Evolutionary conservation across 805 yeast species (phyloP), one percentile per base, ranked within the genome.

Genomic region (Candida piceae): DNA sequence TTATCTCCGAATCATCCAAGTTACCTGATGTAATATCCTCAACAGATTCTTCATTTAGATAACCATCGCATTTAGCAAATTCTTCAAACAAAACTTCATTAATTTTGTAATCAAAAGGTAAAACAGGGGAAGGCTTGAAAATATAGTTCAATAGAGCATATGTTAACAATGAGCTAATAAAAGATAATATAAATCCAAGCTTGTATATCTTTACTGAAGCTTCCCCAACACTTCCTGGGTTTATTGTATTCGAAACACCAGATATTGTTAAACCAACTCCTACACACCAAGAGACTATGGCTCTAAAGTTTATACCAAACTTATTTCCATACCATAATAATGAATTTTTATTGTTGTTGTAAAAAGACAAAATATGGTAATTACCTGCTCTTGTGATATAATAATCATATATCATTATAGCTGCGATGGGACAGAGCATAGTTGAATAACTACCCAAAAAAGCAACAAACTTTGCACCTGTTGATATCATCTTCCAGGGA

Each of bases 171-270:
- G 45, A 36, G 19, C 39, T 39, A n/a, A 30, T 18, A 27, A 41
- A 41, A 7, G 45, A 41, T 15, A 38, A 31, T 19, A 45, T 29
- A 25, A 41, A 45, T 23, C 51, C 48, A 17, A 44, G 24, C 13
- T 39, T 34, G 33, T 40, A 47, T n/a, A 46, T 46, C 9, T 40
- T 29, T 11, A 39, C 38, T 2, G 46, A 39, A 15, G 39, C 44
- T 9, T 28, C 28, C 6, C 38, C 31, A 17, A 45, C 38, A 21
- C 34, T 25, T 7, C 38, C 44, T 12, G 48, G 38, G 10, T 32
- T 36, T 8, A 42, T 45, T 9, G 46, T 35, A 33, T 40, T 42
- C 13, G 46, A 35, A 21, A 32, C 36, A 25, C 42, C 46, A 20
- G 32, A 35, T 11, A 41, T 37, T 11, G 39, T 35, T 7, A 37